Evolutionary conservation across 140 eudicot species (phyloP).

Genomic region (Erigeron philadelphicus): DNA sequence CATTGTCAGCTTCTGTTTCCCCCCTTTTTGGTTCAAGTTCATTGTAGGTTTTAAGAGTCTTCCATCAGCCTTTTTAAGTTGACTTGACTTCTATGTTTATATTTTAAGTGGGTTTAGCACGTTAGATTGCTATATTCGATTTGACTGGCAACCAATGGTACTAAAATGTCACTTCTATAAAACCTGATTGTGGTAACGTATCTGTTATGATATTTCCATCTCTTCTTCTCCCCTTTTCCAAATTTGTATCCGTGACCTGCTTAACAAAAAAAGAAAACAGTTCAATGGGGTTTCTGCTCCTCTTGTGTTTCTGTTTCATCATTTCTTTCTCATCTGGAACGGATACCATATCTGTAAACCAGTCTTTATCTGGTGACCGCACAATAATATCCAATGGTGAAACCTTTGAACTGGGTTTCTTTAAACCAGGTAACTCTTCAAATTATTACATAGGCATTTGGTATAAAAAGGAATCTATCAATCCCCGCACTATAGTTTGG

Average conservation of each 20-base stretch:
- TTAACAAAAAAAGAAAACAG: not conserved
- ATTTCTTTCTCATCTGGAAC: slow-evolving; percentile 1
- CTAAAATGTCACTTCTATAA: not conserved
- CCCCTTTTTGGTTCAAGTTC: not conserved
- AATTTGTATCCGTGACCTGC: slow-evolving; percentile 21
- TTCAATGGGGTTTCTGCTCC: slow-evolving; percentile 8
- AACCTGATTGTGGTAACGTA: not conserved
- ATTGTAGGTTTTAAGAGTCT: not conserved
- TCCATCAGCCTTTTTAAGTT: not conserved
- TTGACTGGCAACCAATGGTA: not conserved
- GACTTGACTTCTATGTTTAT: not conserved
- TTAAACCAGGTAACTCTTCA: slow-evolving; percentile 18
- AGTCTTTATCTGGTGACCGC: slow-evolving; percentile 21
- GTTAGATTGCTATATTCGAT: not conserved
- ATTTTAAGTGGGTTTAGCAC: not conserved
- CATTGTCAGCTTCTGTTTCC: not conserved
- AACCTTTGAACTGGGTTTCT: slow-evolving; percentile 30
- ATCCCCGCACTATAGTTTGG: slow-evolving; percentile 13
- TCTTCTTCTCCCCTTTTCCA: slow-evolving; percentile 15
- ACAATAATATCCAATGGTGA: slow-evolving; percentile 24
- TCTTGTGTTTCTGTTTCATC: slow-evolving; percentile 20
- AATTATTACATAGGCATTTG: slow-evolving; percentile 15
- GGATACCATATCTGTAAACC: slow-evolving; percentile 15
- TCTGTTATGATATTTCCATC: not conserved
- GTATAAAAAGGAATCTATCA: not conserved